Conservation (phyloP, 495 filamentous ascomycete species). For the Gamarada debralockiae region DNA sequence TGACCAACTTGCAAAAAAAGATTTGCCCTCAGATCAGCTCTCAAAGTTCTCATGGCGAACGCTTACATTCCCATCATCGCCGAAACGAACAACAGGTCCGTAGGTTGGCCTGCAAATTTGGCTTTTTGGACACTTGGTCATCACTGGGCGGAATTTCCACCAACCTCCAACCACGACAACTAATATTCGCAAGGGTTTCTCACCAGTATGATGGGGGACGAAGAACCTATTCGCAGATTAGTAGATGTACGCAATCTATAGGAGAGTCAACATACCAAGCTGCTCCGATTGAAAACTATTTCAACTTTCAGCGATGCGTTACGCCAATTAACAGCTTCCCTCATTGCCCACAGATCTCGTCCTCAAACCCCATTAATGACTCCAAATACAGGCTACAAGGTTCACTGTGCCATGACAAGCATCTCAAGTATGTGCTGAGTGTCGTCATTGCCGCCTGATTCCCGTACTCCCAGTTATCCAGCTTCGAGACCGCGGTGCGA, state of each 20-base stretch:
- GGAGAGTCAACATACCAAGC: constrained; percentile 19
- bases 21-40: constrained; percentile 59
- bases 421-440: constrained; percentile 22
- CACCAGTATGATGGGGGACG: constrained; percentile 13
- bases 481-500: constrained; percentile 17
- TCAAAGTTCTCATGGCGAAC: constrained; percentile 58
- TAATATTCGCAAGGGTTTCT: constrained; percentile 5
- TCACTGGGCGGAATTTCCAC: constrained; percentile 40
- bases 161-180: constrained; percentile 2
- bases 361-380: constrained; percentile 14
- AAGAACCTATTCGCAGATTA: constrained; percentile 15
- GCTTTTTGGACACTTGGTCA: constrained; percentile 59
- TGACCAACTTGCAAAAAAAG: background rate
- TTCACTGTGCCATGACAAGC: constrained; percentile 7
- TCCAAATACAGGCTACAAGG: background rate
- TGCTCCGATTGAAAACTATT: constrained; percentile 61
- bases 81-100: constrained; percentile 10
- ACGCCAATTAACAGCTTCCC: constrained; percentile 10
- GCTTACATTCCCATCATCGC: constrained; percentile 21
- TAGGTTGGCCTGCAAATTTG: constrained; percentile 58
- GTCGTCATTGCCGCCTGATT: constrained; percentile 19
- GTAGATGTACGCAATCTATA: constrained; percentile 8
- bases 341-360: constrained; percentile 4
- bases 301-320: constrained; percentile 17
- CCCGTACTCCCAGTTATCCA: background rate